Base-by-base conservation (phyloP, 306 rosid species). In the Carpinus fangiana region DNA sequence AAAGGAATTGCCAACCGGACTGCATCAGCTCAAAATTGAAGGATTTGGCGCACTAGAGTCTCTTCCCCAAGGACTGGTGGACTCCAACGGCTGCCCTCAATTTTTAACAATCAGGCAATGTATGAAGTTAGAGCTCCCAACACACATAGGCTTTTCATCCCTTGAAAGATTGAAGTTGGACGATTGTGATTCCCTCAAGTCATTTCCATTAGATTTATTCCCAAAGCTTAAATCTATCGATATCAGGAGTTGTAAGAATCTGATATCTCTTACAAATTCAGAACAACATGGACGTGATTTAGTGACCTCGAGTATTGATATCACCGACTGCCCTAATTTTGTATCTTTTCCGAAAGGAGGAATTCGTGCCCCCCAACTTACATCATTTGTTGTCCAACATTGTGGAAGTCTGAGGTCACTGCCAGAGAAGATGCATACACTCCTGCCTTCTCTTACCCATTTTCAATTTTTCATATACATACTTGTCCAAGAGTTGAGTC, bases 21-120 rank as follows among this genome's bases (percentile, higher is more conserved):
- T 38, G 41, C 0, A 0, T 0, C 0, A 38, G 41, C 41, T 55
- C 38, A 0, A 1, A 2, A 10, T 41, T 12, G 0, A 12, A 12
- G 17, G 5, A 14, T 50, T 11, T 50, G 54, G 12, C 16, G 16
- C 12, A 11, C 16, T 50, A 14, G 54, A 50, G 5, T 50, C 18
- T 0, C 0, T 50, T 50, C 8, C 45, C 45, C 0, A 0, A 0
- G 45, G 45, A 41, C 0, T 41, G 45, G 14, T 75, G 62, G 47
- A 1, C 31, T 14, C 10, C 9, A 38, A 11, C 8, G 9, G 8
- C 12, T 4, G 51, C 18, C 50, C 20, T n/a, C 38, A 57, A 74
- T 1, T 0, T 5, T 11, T 1, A 13, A 0, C 0, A 50, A 12
- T 0, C 4, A 2, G 5, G 1, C 5, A 13, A 0, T 13, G 18